Evolutionary conservation across 2,329 filamentous ascomycete genomes (phyloP).

Genomic region (Trichoderma harzianum): DNA sequence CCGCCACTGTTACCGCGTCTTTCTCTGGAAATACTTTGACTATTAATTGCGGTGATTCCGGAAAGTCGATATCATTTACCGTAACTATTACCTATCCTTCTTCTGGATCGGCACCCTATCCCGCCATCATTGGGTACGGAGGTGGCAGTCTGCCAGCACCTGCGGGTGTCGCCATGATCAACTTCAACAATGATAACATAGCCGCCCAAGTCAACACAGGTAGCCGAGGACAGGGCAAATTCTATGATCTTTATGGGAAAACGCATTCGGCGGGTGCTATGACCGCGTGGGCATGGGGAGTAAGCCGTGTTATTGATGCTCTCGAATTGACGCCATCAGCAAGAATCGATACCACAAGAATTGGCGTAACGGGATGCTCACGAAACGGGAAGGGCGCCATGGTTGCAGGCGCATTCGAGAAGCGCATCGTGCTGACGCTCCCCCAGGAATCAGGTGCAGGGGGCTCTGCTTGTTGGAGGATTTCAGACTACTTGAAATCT

Average conservation of each 20-base stretch:
- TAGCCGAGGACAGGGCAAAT: constrained; percentile 2
- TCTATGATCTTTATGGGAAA: neutral
- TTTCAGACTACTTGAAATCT: neutral
- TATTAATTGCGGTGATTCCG: neutral
- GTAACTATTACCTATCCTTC: constrained; percentile 9
- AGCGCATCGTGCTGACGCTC: neutral
- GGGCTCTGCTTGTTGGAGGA: neutral
- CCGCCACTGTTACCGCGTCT: neutral
- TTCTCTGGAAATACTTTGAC: constrained; percentile 6
- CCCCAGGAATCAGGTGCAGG: constrained; percentile 10
- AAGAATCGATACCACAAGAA: neutral
- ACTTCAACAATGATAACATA: constrained; percentile 8
- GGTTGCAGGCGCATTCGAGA: constrained; percentile 1
- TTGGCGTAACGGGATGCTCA: constrained; percentile 6
- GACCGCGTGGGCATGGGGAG: constrained; percentile 13
- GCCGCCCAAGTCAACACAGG: constrained; percentile 4
- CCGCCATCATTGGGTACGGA: neutral
- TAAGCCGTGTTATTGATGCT: constrained; percentile 10
- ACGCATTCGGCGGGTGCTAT: neutral
- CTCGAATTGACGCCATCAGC: neutral
- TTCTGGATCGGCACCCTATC: neutral
- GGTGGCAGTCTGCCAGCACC: constrained; percentile 7
- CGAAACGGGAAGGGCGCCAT: constrained; percentile 5
- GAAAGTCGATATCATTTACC: neutral
- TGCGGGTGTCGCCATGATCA: constrained; percentile 2